Conservation (phyloP, 805 yeast species). For the Wickerhamomyces ciferrii region DNA sequence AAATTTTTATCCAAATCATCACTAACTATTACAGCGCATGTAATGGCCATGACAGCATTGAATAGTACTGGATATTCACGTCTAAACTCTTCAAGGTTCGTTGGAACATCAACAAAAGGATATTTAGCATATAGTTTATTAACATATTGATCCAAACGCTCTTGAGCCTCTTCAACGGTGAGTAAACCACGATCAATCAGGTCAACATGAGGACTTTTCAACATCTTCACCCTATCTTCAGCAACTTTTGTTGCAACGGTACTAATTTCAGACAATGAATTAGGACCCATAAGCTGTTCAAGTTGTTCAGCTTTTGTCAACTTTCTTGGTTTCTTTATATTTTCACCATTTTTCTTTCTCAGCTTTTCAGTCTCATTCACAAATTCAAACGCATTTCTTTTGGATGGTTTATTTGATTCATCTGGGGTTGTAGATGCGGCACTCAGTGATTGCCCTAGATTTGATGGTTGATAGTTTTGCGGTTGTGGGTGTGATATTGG, state of each 20-base stretch:
- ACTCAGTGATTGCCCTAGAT: background rate
- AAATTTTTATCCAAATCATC: conserved; percentile 36
- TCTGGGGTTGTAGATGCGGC: background rate
- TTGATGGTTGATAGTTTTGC: background rate
- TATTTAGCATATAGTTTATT: conserved; percentile 38
- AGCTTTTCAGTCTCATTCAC: background rate
- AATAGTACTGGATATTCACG: conserved; percentile 54
- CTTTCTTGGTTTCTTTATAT: conserved; percentile 20
- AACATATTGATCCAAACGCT: conserved; percentile 46
- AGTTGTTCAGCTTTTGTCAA: conserved; percentile 27
- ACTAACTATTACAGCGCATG: conserved; percentile 34
- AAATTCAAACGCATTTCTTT: background rate
- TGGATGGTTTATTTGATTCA: background rate
- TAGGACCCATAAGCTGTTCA: conserved; percentile 35
- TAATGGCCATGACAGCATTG: conserved; percentile 57
- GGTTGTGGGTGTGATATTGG: background rate
- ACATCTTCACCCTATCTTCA: conserved; percentile 23
- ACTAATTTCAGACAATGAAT: conserved; percentile 39
- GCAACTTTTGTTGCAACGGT: conserved; percentile 40
- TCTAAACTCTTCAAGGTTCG: conserved; percentile 39
- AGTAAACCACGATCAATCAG: conserved; percentile 54
- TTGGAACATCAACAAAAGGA: conserved; percentile 56
- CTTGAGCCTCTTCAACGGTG: conserved; percentile 51
- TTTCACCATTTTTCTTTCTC: background rate
- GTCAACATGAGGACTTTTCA: conserved; percentile 30